Evolutionary conservation across 129 eudicot genomes (phyloP), one percentile per base, ranked within the genome.

Genomic region (Erigeron canadensis): DNA sequence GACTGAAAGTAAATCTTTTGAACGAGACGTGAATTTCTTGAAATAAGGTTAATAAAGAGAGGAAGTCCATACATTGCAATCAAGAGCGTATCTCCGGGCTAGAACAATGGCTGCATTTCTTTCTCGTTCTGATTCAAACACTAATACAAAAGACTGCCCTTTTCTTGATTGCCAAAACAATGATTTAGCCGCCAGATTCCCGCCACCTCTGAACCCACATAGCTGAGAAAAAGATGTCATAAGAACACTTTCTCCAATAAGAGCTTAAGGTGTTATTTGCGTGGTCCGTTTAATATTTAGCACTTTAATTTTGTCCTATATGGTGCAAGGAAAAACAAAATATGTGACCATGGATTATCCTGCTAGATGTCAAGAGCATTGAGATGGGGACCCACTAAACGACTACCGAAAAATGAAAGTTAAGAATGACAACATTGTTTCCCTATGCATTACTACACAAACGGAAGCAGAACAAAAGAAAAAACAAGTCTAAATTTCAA

Each of bases 151-250:
- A 55, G 95, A 87, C 11, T 85, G 93, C 22, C 98, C 97, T 82
- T 94, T 94, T 75, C 96, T 78, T 47, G 90, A 82, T 81, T 89
- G 98, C 98, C 98, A 94, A 78, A 85, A 94, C 78, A 94, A 78
- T 47, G 98, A 89, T 86, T 87, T 94, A 10, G 93, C 91, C 2
- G 97, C 98, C 50, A 86, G 84, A 86, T 90, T 89, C 57, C 98
- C 96, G 0, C 98, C 89, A 18, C 96, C 98, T 86, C 98, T 82
- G 65, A 94, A 91, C 66, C 98, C 98, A 77, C 95, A 94, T 57
- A 94, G 81, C 98, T 94, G 88, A 41, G n/a, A 28, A 55, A 47
- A 75, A 34, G 9, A 56, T 22, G 71, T 40, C 28, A 50, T 47
- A 48, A 40, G 55, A 39, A 64, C 71, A 38, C 28, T 21, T 7